Evolutionary conservation across 148 eudicot species (phyloP).

Genomic region (Persicaria tinctoria): DNA sequence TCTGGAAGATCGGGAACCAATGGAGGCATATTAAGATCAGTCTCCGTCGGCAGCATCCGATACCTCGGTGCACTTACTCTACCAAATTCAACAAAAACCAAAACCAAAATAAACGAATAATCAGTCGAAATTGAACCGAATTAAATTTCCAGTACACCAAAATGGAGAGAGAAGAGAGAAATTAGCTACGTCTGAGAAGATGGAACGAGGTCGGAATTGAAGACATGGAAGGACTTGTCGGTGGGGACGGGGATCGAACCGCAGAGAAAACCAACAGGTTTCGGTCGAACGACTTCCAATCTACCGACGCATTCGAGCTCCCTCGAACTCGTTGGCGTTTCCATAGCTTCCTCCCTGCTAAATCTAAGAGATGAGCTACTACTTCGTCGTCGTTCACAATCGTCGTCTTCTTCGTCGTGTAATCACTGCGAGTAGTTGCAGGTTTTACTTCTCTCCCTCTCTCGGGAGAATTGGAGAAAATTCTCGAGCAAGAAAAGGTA

Average conservation of each 20-base stretch:
- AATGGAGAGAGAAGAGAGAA: not conserved
- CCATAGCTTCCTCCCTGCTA: constrained; percentile 25
- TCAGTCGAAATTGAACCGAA: constrained; percentile 3
- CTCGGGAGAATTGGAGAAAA: not conserved
- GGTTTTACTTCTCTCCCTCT: not conserved
- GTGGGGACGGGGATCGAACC: constrained; percentile 89
- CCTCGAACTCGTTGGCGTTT: constrained; percentile 24
- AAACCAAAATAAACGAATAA: not conserved
- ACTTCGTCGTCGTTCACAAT: not conserved
- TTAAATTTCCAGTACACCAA: not conserved
- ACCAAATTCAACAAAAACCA: constrained; percentile 12
- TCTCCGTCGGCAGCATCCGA: constrained; percentile 78
- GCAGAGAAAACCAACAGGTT: constrained; percentile 78
- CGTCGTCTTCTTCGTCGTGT: not conserved
- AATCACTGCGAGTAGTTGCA: not conserved
- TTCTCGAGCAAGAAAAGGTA: not conserved
- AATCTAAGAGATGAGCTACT: not conserved
- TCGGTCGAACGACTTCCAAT: constrained; percentile 62
- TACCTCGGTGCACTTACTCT: constrained; percentile 87
- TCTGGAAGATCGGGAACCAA: constrained; percentile 42
- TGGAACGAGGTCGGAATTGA: constrained; percentile 60
- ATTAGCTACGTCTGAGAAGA: constrained; percentile 52
- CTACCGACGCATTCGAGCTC: constrained; percentile 76
- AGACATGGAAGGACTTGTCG: constrained; percentile 49
- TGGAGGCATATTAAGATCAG: constrained; percentile 79